Base-by-base conservation (phyloP, 2,329 filamentous ascomycete genomes). In the Scleromitrula shiraiana region DNA sequence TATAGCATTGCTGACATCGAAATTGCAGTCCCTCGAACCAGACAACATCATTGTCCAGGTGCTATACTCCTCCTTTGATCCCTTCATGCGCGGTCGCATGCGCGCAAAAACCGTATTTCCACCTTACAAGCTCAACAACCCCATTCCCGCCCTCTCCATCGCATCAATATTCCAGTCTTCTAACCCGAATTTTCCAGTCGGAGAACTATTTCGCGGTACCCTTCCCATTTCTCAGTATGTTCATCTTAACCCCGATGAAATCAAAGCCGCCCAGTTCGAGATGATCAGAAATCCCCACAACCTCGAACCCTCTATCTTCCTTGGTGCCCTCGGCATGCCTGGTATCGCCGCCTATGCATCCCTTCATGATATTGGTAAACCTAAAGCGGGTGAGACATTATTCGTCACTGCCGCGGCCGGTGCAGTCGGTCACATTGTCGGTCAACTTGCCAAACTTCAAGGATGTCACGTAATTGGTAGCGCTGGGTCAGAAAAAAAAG, bases 301-400 rank as follows among this genome's bases (percentile, higher is more conserved):
- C 53, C 68, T 89, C 33, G 80, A 85, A 54, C 66, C 75, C 6
- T 77, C 73, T 48, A 61, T 82, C 58, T 94, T 88, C 70, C 67
- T 90, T 9, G 88, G 87, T 27, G 74, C 83, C 1, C 72, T 95
- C 1, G 85, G 85, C 46, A 87, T 88, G 83, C 80, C 82, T 12
- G 85, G 85, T 29, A 66, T 88, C 56, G 88, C 84, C 0, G 85
- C 84, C 0, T 89, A 83, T 69, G 78, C 76, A 5, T 82, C 77
- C 1, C 77, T 88, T 59, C 85, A 86, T 65, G 81, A 81, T 55
- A 85, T 88, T 46, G 84, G 83, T 3, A 71, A 82, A 69, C 83
- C 85, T 26, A 80, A 85, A 70, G 82, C 82, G 67, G 84, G 83
- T 41, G 82, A 88, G 66, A 85, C 81, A 5, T 84, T 89, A 61